Evolutionary conservation across 192 early-diverging fungal genomes (phyloP).

Genomic region (Mortierella hygrophila): DNA sequence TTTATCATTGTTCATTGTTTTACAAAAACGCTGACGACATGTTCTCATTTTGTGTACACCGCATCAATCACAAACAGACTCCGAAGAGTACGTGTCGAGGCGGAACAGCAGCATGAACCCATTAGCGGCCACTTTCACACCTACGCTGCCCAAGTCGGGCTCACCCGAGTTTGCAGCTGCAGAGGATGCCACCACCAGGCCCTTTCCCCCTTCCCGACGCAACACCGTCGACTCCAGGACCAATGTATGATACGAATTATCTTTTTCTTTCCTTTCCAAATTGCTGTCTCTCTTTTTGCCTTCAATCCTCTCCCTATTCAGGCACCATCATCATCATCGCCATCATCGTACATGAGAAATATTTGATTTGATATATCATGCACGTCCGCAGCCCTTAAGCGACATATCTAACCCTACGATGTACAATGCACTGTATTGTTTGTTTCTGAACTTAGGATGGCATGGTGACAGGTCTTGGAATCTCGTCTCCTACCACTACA

Average conservation of each 20-base stretch:
- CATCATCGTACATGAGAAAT: neutral
- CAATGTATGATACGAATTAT: neutral
- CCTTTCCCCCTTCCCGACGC: neutral
- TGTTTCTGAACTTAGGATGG: conserved; percentile 11
- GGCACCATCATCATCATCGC: neutral
- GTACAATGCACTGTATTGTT: neutral
- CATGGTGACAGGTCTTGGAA: conserved; percentile 20
- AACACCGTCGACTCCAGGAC: conserved; percentile 9
- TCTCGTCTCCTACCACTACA: conserved; percentile 14
- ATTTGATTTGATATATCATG: no score
- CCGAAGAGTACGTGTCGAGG: neutral
- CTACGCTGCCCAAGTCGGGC: conserved; percentile 6
- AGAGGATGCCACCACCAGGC: neutral
- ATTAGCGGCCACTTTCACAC: conserved; percentile 23
- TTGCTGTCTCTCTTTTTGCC: neutral
- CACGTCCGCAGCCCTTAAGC: neutral
- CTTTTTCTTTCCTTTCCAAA: neutral
- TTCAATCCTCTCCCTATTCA: neutral
- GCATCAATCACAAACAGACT: neutral
- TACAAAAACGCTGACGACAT: neutral
- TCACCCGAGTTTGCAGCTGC: neutral
- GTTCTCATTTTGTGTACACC: neutral
- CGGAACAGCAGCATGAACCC: conserved; percentile 39
- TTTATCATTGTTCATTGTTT: neutral
- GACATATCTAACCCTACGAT: neutral